phyloP scores from a whole-genome alignment of 345 rosid species.

The Anacardium occidentale region DNA sequence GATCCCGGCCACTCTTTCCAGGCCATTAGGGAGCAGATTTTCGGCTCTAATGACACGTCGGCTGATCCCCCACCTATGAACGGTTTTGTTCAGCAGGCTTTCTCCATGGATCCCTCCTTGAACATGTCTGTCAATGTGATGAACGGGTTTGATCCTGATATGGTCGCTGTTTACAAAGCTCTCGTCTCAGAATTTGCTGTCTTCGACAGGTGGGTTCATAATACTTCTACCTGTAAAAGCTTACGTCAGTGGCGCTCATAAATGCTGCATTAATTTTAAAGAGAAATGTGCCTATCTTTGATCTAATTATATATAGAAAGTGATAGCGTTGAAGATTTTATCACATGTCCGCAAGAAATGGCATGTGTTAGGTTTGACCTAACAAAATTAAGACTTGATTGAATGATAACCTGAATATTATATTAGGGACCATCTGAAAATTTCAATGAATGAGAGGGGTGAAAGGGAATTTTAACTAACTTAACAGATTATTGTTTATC shows the following conservation, averaged over 20 bases:
- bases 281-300: too few relatives aligned
- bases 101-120: conserved; percentile 50
- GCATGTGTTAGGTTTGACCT: too few relatives aligned
- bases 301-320: too few relatives aligned
- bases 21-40: conserved; percentile 83
- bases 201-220: conserved; percentile 56
- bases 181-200: conserved; percentile 88
- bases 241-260: background rate
- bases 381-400: too few relatives aligned
- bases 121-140: conserved; percentile 66
- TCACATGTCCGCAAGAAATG: too few relatives aligned
- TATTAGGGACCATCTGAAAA: too few relatives aligned
- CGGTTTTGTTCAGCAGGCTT: conserved; percentile 84
- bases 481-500: too few relatives aligned
- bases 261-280: too few relatives aligned
- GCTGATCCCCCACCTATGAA: conserved; percentile 72
- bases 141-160: conserved; percentile 77
- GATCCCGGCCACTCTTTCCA: conserved; percentile 97
- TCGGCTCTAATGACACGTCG: conserved; percentile 68
- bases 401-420: too few relatives aligned
- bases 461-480: too few relatives aligned
- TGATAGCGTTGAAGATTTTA: too few relatives aligned
- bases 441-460: too few relatives aligned
- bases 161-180: conserved; percentile 66
- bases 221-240: background rate